These are phyloP conservation scores for Venturia nashicola DNA, from an alignment of 2,329 filamentous ascomycete genomes.

Conservation along the genomic window DNA sequence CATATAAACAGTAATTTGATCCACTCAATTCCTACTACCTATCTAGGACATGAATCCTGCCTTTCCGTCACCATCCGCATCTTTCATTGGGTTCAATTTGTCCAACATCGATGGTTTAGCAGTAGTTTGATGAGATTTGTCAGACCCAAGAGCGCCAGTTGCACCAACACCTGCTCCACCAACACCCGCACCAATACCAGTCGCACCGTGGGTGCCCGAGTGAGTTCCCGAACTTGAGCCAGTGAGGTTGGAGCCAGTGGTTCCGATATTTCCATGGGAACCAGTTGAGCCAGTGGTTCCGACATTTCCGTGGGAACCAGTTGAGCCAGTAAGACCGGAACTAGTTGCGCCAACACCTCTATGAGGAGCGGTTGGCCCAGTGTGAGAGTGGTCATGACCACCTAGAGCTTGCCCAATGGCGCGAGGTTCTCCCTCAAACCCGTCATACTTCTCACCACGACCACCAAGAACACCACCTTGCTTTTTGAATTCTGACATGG, in stretches of 20 bases:
- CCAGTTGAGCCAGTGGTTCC: conserved; percentile 12
- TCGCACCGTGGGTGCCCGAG: too few relatives aligned
- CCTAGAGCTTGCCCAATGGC: conserved; percentile 10
- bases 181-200: too few relatives aligned
- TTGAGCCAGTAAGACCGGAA: conserved; percentile 10
- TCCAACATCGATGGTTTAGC: conserved; percentile 39
- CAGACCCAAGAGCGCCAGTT: too few relatives aligned
- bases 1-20: not conserved
- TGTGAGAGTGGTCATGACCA: not conserved
- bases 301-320: not conserved
- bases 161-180: too few relatives aligned
- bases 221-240: conserved; percentile 7
- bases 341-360: not conserved
- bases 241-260: not conserved
- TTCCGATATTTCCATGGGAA: not conserved
- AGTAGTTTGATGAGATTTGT: conserved; percentile 11
- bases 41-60: conserved; percentile 39
- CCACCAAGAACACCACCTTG: conserved; percentile 43
- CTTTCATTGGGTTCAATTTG: conserved; percentile 42
- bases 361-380: not conserved
- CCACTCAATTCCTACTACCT: not conserved
- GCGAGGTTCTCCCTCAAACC: conserved; percentile 40
- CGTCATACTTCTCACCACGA: conserved; percentile 43
- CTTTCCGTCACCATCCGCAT: conserved; percentile 44
- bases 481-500: conserved; percentile 49